Evolutionary conservation across 495 filamentous ascomycete genomes (phyloP), one percentile per base, ranked within the genome.

Genomic region (Penicillium odoratum): DNA sequence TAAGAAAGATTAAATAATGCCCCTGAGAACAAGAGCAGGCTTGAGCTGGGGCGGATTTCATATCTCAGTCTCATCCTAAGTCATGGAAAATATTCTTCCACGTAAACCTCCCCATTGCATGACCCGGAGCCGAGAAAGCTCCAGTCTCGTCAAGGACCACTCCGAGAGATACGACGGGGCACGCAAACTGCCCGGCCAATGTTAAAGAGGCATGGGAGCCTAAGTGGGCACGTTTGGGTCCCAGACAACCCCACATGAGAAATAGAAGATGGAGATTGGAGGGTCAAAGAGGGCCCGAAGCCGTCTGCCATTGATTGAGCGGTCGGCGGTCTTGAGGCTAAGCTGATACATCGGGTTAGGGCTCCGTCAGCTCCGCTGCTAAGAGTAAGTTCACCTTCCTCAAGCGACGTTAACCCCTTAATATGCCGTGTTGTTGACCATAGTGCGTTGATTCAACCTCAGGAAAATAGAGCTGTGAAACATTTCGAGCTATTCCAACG

Each of bases 281-380:
- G 57, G 58, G 29, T 48, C 16, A 61, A 51, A 52, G 53, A 48
- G 45, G 61, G 21, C 6, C 51, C 43, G 44, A 42, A 55, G 28
- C 3, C 16, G 61, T 64, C 26, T 60, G 54, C 16, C 15, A 29
- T 60, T 58, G 10, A 29, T 60, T 58, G 38, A 64, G 56, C 55
- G 57, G 60, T 64, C 54, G 57, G 40, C 57, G 18, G 6, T 5
- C 43, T 55, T 48, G n/a, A 31, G 16, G 28, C 21, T 4, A 36
- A 38, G 36, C 38, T 51, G 55, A 50, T 38, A 16, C 18, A 33
- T 16, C 29, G 36, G 47, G 40, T 18, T 47, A 47, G 45, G 9
- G 45, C 2, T 9, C n/a, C 7, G 38, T 1, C 7, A 3, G 45
- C 2, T 9, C n/a, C 7, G 38, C 4, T 16, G 38, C n/a, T 15